Base-by-base conservation (phyloP, 2,329 filamentous ascomycete species). In the Aspergillus pseudoviridinutans region DNA sequence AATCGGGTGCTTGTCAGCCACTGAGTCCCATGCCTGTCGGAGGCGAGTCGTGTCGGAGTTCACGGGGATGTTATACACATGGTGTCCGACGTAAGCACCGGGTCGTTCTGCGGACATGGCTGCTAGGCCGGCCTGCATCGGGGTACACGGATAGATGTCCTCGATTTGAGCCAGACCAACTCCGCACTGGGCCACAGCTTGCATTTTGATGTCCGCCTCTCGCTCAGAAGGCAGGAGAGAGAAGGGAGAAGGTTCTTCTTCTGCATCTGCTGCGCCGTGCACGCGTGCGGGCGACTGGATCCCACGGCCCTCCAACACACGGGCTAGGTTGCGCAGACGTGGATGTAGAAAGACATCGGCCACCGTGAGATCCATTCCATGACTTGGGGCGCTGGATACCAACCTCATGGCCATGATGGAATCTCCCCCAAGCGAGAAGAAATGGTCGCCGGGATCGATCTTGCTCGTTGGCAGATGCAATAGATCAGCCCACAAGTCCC, bases 371-470 rank as follows among this genome's bases (percentile, higher is more conserved):
- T 53, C 58, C 10, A 66, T 42, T 4, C 62, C 63, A 25, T 55
- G 49, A 14, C 46, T 35, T 35, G 61, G 57, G 7, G 66, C 62
- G 3, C 32, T 47, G 22, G 65, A 60, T 17, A 62, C 61, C 4
- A 70, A 59, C 50, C 61, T 62, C 64, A 70, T 68, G 22, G 66
- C 68, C 28, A 54, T 53, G 29, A 66, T 54, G 12, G 62, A 64
- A 50, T 65, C 63, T 9, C 62, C 64, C 4, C 64, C 64, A 20
- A 66, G 55, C 2, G 56, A 54, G 49, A 66, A 65, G 57, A 66
- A 65, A 50, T 57, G 56, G 42, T 66, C 64, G 5, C 57, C 47
- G 3, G 41, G 20, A 6, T 55, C 56, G 35, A 61, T 49, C n/a
- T 56, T 54, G 9, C 54, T 54, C 9, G 51, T 20, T 17, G 54